A percentile compares a stretch with the other conserved stretches of the same genome.
These are phyloP conservation scores for Boletus subcaerulescens DNA, from an alignment of 768 basidiomycete species.

Conservation along the genomic window DNA sequence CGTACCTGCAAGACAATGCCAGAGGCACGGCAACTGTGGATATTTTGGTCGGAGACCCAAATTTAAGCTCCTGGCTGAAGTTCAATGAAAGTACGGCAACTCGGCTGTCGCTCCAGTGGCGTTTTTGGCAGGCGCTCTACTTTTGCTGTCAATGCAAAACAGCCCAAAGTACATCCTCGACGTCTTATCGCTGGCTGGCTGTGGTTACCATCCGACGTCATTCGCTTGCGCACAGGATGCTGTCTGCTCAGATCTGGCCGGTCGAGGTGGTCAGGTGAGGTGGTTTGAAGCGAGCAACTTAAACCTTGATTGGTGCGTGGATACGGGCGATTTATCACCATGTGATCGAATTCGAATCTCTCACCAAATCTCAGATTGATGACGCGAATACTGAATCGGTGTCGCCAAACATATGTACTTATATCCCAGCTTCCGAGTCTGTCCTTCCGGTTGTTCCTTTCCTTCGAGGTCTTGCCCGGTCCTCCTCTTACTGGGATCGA, in stretches of 20 bases:
- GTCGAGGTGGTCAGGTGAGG: background rate
- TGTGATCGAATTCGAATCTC: slow-evolving; percentile 10
- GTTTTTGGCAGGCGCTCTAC: too few relatives aligned
- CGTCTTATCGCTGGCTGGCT: background rate
- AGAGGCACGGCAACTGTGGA: too few relatives aligned
- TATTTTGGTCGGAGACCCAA: background rate
- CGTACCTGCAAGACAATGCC: too few relatives aligned
- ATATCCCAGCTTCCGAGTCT: slow-evolving; percentile 2
- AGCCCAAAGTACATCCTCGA: too few relatives aligned
- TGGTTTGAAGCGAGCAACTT: slow-evolving; percentile 1
- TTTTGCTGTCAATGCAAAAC: too few relatives aligned
- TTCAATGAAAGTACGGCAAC: background rate
- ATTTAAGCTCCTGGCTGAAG: background rate
- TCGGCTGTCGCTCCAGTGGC: background rate
- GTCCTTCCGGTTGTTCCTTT: background rate
- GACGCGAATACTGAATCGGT: slow-evolving; percentile 9
- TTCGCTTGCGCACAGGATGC: background rate
- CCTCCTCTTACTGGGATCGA: background rate
- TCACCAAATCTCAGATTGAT: slow-evolving; percentile 20
- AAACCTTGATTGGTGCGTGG: slow-evolving; percentile 7
- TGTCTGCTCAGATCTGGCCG: too few relatives aligned
- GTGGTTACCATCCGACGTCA: background rate
- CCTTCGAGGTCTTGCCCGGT: slow-evolving; percentile 5
- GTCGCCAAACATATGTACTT: slow-evolving; percentile 7
- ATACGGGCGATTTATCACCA: slow-evolving; percentile 23